phyloP scores from a whole-genome alignment of 768 basidiomycete species.

The Phlebiopsis flavidoalba region DNA sequence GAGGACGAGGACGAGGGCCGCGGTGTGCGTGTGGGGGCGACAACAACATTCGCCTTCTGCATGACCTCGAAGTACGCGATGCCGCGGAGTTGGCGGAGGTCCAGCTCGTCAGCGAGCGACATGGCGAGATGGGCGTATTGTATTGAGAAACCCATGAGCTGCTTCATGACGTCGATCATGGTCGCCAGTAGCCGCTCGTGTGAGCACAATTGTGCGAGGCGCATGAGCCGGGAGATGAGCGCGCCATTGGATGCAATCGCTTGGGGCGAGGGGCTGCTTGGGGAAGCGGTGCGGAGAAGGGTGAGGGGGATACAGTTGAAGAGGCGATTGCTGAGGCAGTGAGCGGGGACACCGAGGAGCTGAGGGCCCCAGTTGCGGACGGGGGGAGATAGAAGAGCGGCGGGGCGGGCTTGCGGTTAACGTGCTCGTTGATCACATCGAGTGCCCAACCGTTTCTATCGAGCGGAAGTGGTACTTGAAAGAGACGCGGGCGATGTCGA shows the following conservation, averaged over 20 bases:
- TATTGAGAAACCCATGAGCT: constrained; percentile 57
- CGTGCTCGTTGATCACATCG: constrained; percentile 65
- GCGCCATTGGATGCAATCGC: constrained; percentile 10
- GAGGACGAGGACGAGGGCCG: background rate
- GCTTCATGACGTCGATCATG: constrained; percentile 52
- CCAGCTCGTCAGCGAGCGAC: constrained; percentile 66
- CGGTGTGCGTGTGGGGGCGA: background rate
- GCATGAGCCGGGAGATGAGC: constrained; percentile 42
- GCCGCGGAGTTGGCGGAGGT: constrained; percentile 54
- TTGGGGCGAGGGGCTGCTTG: background rate
- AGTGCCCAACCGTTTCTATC: constrained; percentile 71
- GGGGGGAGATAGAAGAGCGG: constrained; percentile 39
- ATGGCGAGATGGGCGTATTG: constrained; percentile 71
- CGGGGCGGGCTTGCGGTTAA: constrained; percentile 53
- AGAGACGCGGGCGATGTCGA: constrained; percentile 60
- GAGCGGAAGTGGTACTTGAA: constrained; percentile 76
- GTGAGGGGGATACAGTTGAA: constrained; percentile 29
- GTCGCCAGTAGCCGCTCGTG: constrained; percentile 57
- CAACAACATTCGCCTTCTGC: constrained; percentile 47
- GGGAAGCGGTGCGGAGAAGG: constrained; percentile 9
- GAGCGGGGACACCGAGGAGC: background rate
- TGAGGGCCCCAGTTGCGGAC: constrained; percentile 17
- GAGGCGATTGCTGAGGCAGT: constrained; percentile 28
- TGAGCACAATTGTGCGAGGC: constrained; percentile 62
- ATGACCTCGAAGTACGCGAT: constrained; percentile 71